Evolutionary conservation across 2,329 filamentous ascomycete species (phyloP), one percentile per base, ranked within the genome.

Genomic region (Aspergillus ruber): DNA sequence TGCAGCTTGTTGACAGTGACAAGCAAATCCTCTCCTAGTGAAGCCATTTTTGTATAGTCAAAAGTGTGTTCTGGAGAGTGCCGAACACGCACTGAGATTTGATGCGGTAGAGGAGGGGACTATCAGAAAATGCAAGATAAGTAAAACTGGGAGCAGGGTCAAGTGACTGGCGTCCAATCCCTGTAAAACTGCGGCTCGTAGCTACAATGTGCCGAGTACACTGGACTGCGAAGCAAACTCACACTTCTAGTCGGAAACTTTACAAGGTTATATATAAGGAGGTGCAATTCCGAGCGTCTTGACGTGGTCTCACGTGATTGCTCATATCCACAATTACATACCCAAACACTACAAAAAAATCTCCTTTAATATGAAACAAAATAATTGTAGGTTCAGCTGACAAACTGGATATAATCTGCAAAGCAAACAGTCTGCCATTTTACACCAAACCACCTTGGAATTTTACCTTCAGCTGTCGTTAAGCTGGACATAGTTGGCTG

Each of bases 1-100:
- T 98, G 93, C 64, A 98, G 80, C 78, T 95, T 95, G 79, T 98
- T 98, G 75, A 98, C 93, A 56, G 90, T 94, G 60, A 82, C 83
- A 68, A 98, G 82, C 72, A 98, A 78, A 73, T 98, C 90, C 73
- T 98, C 93, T 66, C 93, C 91, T 63, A 98, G 84, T 64, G 91
- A 84, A 67, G 93, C 87, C 93, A 97, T 98, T n/a, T 67, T 46
- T 12, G 15, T 43, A 15, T 29, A 29, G 29, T 42, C n/a, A 36
- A 42, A 42, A 4, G 23, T n/a, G 9, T 13, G 15, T 39, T 39
- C 15, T 12, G 17, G 36, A 20, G 18, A 39, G 36, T 18, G 36
- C 18, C 10, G 17, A 18, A 15, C 17, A 39, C 10, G 36, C 36
- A 39, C 36, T 18, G n/a, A 36, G 13, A 18, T 20, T 39, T 20